Percentiles rank a stretch among this genome's conserved stretches.
Evolutionary conservation across 106 monocot species (phyloP).

Genomic region (Dioscorea zingiberensis): DNA sequence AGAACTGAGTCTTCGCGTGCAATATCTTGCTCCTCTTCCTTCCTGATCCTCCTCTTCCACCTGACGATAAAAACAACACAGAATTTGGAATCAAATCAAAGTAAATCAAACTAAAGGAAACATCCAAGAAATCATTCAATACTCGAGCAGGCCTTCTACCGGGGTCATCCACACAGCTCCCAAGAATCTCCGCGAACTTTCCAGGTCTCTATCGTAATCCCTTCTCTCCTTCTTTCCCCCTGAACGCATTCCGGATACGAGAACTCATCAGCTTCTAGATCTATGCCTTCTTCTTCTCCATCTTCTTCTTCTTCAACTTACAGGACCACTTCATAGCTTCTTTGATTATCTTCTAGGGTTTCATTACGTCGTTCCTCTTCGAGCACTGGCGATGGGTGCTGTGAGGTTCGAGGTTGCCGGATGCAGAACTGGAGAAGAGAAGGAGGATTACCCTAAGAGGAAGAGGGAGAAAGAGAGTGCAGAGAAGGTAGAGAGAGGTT

Average conservation of each 20-base stretch:
- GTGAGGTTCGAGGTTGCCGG: neutral
- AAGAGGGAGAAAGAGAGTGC: neutral
- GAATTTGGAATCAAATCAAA: neutral
- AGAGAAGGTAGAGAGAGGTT: neutral
- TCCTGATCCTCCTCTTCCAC: slow-evolving; percentile 86
- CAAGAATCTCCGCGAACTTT: slow-evolving; percentile 86
- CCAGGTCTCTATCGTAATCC: slow-evolving; percentile 72
- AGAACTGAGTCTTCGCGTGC: slow-evolving; percentile 77
- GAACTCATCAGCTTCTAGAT: slow-evolving; percentile 9
- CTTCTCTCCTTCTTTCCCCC: slow-evolving; percentile 37
- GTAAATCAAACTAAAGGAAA: neutral
- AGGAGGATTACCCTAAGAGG: too few species aligned
- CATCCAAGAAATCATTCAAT: neutral
- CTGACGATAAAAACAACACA: slow-evolving; percentile 21
- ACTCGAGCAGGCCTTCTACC: slow-evolving; percentile 67
- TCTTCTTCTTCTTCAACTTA: slow-evolving; percentile 14
- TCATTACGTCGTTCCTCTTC: neutral
- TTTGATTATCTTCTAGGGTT: neutral
- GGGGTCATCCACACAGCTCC: slow-evolving; percentile 76
- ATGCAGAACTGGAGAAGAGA: neutral
- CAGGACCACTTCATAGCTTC: slow-evolving; percentile 5
- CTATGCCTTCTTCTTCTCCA: slow-evolving; percentile 8
- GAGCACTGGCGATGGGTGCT: neutral
- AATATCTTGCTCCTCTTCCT: slow-evolving; percentile 78
- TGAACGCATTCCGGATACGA: slow-evolving; percentile 11